Evolutionary conservation across 768 basidiomycete species (phyloP).

Genomic region (Lactarius quietus): DNA sequence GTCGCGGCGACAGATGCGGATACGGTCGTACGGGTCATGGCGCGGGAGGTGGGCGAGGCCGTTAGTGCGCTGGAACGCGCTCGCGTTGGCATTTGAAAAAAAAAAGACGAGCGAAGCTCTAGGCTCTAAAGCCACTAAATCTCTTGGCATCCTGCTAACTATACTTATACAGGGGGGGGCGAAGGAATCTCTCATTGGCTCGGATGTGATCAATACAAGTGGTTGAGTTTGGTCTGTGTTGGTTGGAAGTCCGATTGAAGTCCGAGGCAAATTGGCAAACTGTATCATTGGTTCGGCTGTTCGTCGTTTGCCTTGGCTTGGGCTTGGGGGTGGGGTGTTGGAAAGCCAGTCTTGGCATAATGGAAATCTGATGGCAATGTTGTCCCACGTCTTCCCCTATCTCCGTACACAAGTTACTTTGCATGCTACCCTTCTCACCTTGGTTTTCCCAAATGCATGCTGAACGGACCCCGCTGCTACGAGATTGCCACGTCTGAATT

Average conservation of each 20-base stretch:
- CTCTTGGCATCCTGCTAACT: not conserved
- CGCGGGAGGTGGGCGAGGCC: conserved; percentile 24
- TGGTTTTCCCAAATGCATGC: too few species aligned
- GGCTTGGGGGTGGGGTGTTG: too few species aligned
- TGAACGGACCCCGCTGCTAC: too few species aligned
- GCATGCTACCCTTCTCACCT: too few species aligned
- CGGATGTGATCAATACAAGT: not conserved
- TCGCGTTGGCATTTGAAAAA: conserved; percentile 11
- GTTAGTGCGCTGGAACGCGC: conserved; percentile 18
- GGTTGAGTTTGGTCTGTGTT: not conserved
- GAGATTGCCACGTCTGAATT: too few species aligned
- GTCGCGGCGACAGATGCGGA: conserved; percentile 24
- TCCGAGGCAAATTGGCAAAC: not conserved
- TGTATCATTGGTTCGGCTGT: too few species aligned
- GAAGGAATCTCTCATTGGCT: not conserved
- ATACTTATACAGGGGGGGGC: not conserved
- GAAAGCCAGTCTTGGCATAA: too few species aligned
- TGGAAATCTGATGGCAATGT: too few species aligned
- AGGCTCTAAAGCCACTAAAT: not conserved
- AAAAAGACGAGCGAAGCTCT: not conserved
- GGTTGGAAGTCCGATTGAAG: not conserved
- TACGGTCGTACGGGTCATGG: conserved; percentile 24
- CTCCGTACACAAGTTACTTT: too few species aligned
- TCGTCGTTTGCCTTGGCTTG: too few species aligned
- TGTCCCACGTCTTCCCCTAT: too few species aligned